These are phyloP conservation scores for Eragrostis tef DNA, from an alignment of 202 grass and related monocot genomes.

Conservation along the genomic window DNA sequence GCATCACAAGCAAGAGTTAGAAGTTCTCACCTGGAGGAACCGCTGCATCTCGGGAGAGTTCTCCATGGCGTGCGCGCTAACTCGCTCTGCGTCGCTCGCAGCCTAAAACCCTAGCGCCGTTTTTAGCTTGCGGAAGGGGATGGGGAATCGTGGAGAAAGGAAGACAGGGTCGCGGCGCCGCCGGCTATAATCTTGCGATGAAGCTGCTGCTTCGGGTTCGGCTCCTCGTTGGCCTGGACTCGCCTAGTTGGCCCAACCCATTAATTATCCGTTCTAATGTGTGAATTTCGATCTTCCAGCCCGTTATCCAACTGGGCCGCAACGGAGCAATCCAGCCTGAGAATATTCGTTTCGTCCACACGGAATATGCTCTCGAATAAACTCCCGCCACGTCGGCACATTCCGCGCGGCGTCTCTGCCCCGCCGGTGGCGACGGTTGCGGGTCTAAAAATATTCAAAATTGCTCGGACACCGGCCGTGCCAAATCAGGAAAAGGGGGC, in stretches of 20 bases:
- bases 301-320: background rate
- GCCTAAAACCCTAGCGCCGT: conserved; percentile 49
- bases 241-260: background rate
- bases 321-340: background rate
- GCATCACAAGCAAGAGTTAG: background rate
- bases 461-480: background rate
- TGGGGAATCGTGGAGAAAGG: background rate
- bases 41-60: conserved; percentile 65
- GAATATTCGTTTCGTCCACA: conserved; percentile 13
- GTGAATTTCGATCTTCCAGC: background rate
- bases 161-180: conserved; percentile 3
- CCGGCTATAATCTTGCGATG: background rate
- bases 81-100: background rate
- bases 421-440: conserved; percentile 2
- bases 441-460: conserved; percentile 60
- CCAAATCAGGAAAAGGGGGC: background rate
- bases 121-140: conserved; percentile 37
- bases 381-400: background rate
- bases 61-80: conserved; percentile 54
- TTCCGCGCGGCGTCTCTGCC: conserved; percentile 14
- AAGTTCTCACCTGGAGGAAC: conserved; percentile 69
- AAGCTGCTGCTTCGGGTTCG: background rate
- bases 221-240: background rate
- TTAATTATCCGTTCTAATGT: background rate
- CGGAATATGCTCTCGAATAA: conserved; percentile 34